Base-by-base conservation (phyloP, 2,329 filamentous ascomycete species). In the Neofusicoccum laricinum region DNA sequence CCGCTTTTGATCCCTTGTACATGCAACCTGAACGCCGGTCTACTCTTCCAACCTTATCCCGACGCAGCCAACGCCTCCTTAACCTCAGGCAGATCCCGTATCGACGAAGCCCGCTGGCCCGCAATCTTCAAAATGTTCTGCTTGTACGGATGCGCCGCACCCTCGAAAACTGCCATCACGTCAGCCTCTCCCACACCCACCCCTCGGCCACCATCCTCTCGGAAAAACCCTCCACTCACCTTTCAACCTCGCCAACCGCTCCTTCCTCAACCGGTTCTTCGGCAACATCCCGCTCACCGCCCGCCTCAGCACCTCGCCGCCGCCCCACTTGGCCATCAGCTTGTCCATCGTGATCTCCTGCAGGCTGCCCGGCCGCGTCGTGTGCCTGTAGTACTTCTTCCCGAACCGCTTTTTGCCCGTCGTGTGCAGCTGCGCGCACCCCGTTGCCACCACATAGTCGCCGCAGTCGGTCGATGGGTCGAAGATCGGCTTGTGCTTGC, bases 401-500 rank as follows among this genome's bases (percentile, higher is more conserved):
- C 96, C 92, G 80, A 87, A 89, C 77, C 88, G 90, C 83, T 99
- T 99, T 77, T 91, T 91, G 69, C 95, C 95, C 7, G 95, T 98
- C 1, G 88, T 90, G 81, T 93, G 88, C 57, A 99, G 84, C 53
- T 94, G 88, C 45, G 90, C 86, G 82, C 95, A 98, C 77, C 93
- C 89, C 41, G 92, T 92, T 59, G 95, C 93, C 0, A 99, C 94
- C 12, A 99, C 93, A 79, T 99, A 99, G 86, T 99, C 95, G 71
- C 95, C 95, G 84, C 95, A 98, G 84, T 99, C 95, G 67, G 93
- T 97, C 21, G 93, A 97, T 1, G 95, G 95, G 80, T 98, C 92
- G 82, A 88, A 99, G 78, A 95, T 97, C 21, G 95, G 95, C 82
- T 99, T 99, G 85, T 99, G 90, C 84, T 99, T 99, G 81, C 95